These are phyloP conservation scores for Blastocystis sp. DNA, from an alignment of 352 stramenopile genomes.

Conservation along the genomic window DNA sequence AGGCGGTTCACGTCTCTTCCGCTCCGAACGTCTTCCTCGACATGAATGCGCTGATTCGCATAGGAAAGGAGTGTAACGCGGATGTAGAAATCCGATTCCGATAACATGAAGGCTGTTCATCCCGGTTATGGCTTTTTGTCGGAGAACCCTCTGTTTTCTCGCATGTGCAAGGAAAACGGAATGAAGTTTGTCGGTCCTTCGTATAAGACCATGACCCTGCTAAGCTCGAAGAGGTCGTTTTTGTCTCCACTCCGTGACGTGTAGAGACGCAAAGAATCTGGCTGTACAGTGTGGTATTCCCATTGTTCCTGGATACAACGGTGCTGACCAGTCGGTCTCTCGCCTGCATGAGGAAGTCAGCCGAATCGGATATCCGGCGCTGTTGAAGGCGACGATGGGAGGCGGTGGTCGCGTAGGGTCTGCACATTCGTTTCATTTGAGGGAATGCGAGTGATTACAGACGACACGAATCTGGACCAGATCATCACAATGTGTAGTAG, in stretches of 20 bases:
- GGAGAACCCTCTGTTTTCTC: conserved; percentile 72
- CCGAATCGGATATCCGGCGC: conserved; percentile 78
- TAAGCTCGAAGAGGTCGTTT: conserved; percentile 72
- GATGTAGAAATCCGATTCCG: conserved; percentile 51
- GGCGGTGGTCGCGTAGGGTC: background rate
- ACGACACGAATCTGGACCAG: conserved; percentile 48
- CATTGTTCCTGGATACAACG: conserved; percentile 72
- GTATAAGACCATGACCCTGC: conserved; percentile 72
- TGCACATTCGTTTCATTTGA: conserved; percentile 19
- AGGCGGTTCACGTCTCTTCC: conserved; percentile 62
- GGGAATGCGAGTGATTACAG: conserved; percentile 78
- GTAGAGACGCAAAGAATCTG: conserved; percentile 31
- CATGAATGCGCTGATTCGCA: conserved; percentile 63
- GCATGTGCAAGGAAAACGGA: conserved; percentile 65
- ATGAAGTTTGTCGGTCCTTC: conserved; percentile 79
- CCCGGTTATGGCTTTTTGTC: conserved; percentile 79
- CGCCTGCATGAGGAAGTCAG: conserved; percentile 69
- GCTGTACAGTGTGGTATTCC: background rate
- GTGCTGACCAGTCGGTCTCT: conserved; percentile 72
- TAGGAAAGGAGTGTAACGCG: conserved; percentile 54
- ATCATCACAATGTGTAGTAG: background rate
- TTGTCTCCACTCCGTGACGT: background rate
- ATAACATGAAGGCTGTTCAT: conserved; percentile 66
- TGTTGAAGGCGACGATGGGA: conserved; percentile 71
- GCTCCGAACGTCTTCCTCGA: conserved; percentile 63